Evolutionary conservation across 1,284 basidiomycete genomes (phyloP).

Genomic region (Tilletia setariae): DNA sequence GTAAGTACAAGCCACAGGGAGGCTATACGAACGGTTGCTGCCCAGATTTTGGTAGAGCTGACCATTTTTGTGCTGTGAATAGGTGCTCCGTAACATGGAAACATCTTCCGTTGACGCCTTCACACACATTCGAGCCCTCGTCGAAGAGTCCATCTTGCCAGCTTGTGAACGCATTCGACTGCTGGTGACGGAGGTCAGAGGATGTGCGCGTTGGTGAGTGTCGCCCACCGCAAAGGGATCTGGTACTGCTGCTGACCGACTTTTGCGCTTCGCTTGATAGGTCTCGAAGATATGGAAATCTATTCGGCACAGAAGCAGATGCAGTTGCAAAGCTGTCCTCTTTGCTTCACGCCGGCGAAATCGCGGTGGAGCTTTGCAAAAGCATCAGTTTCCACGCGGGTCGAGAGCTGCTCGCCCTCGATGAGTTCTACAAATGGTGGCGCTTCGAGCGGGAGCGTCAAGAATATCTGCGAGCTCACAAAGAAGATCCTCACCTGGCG

Average conservation of each 20-base stretch:
- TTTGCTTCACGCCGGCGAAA: neutral
- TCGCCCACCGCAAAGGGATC: neutral
- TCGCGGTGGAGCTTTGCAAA: neutral
- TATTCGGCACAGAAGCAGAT: neutral
- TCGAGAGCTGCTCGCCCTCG: neutral
- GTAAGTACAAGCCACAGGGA: conserved; percentile 26
- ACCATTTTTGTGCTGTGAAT: neutral
- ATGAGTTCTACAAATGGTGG: conserved; percentile 15
- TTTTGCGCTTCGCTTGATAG: neutral
- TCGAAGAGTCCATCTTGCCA: conserved; percentile 3
- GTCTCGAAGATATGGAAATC: conserved; percentile 13
- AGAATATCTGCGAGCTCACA: conserved; percentile 34
- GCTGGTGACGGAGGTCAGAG: neutral
- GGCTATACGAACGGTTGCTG: conserved; percentile 20
- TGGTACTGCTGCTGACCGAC: neutral
- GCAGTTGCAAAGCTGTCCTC: no score
- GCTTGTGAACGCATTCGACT: neutral
- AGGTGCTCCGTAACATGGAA: conserved; percentile 12
- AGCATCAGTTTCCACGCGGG: neutral
- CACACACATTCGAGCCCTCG: neutral
- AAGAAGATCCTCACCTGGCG: conserved; percentile 32
- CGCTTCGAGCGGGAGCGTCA: conserved; percentile 31
- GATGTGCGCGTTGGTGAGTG: conserved; percentile 7
- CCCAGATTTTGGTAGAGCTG: neutral
- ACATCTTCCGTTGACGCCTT: neutral